Conservation (phyloP, 1,139 yeast genomes). For the Suhomyces ambrosiae region DNA sequence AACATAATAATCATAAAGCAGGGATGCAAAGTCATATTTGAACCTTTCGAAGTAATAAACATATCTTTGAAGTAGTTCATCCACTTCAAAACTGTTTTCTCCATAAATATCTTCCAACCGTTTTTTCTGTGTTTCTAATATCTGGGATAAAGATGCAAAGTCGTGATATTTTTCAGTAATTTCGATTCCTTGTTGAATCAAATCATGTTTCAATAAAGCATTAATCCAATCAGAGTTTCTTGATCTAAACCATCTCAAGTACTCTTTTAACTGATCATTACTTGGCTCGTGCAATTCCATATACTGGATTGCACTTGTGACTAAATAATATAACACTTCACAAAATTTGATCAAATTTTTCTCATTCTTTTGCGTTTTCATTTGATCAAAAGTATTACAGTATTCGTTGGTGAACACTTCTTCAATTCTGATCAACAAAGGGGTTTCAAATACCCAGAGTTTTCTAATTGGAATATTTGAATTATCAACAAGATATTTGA, state of each 20-base stretch:
- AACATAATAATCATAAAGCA: constrained; percentile 63
- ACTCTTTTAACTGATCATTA: constrained; percentile 31
- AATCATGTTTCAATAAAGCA: constrained; percentile 49
- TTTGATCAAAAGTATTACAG: constrained; percentile 12
- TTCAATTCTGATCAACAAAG: constrained; percentile 35
- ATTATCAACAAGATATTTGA: constrained; percentile 29
- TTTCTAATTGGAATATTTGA: constrained; percentile 23
- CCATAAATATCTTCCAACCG: constrained; percentile 30
- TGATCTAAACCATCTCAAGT: constrained; percentile 36
- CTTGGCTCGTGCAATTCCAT: constrained; percentile 30
- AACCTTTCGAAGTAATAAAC: constrained; percentile 59
- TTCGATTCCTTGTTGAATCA: constrained; percentile 56
- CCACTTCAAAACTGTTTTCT: constrained; percentile 18
- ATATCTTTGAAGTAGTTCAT: constrained; percentile 35
- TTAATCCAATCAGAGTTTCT: constrained; percentile 54
- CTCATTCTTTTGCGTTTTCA: constrained; percentile 20
- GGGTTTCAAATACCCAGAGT: constrained; percentile 46
- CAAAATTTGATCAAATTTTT: constrained; percentile 28
- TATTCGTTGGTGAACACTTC: constrained; percentile 29
- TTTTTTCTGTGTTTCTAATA: constrained; percentile 58
- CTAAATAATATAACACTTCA: constrained; percentile 41
- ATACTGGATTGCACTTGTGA: constrained; percentile 38
- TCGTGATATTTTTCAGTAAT: constrained; percentile 71
- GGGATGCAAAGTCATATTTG: constrained; percentile 70
- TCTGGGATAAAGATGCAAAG: constrained; percentile 63